phyloP scores from a whole-genome alignment of 2,329 filamentous ascomycete species.

The Hyphodiscus sp. region DNA sequence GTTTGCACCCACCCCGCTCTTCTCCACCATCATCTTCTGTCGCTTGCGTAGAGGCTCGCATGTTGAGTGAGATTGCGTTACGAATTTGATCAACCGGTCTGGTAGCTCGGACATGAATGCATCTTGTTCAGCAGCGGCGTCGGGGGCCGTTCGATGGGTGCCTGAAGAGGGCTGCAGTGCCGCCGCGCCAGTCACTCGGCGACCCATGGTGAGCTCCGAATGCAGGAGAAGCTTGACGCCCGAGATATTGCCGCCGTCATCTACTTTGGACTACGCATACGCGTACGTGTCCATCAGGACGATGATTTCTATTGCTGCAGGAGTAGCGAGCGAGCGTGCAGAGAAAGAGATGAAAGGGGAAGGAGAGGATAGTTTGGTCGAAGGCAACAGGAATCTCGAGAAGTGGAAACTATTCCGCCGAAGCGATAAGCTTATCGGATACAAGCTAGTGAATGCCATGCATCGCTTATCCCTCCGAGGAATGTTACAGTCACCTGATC shows the following conservation, averaged over 20 bases:
- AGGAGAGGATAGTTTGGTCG: neutral
- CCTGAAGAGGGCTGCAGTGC: neutral
- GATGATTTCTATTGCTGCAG: neutral
- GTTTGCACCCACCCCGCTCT: neutral
- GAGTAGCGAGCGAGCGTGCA: neutral
- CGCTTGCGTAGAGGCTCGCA: constrained; percentile 21
- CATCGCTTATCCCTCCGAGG: no score
- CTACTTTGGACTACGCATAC: neutral
- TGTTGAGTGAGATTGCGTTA: neutral
- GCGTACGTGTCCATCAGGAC: neutral
- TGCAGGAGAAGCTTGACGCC: neutral
- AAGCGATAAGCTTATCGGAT: neutral
- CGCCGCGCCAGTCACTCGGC: neutral
- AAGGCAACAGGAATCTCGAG: neutral
- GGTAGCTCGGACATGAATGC: neutral
- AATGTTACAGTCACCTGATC: no score
- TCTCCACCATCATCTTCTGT: constrained; percentile 11
- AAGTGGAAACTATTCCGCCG: neutral
- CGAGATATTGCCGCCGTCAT: neutral
- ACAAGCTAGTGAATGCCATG: no score
- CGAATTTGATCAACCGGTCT: neutral
- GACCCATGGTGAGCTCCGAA: neutral
- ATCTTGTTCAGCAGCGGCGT: neutral
- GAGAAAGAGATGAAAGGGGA: neutral
- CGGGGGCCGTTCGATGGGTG: neutral